Evolutionary conservation across 768 basidiomycete genomes (phyloP), one percentile per base, ranked within the genome.

Genomic region (Hygrophorus russula): DNA sequence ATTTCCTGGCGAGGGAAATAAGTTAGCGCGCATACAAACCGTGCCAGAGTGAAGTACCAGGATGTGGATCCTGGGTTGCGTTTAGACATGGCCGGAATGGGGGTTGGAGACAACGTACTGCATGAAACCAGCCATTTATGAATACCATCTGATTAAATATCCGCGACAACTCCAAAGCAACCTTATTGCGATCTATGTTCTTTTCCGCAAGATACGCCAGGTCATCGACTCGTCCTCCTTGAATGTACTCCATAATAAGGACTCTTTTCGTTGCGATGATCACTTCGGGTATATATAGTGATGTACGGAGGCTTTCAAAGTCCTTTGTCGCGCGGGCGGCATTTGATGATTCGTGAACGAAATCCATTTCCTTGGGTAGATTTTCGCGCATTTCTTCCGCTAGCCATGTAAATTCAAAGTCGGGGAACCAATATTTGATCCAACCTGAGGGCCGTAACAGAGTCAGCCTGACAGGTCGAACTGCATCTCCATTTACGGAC

Each of bases 101-200:
- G 34, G 39, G 15, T 33, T 10, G 14, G 31, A 6, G n/a, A 12
- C 13, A 1, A 63, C 81, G 59, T 55, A 85, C 84, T 32, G 79
- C 82, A 64, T 83, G 82, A 58, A 86, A 86, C 77, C 82, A 91
- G 13, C 93, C 93, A 57, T 94, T 88, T 34, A 96, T 58, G 55
- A 97, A 94, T 9, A 98, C 89, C 96, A 98, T 97, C 55, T 78
- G 81, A 39, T 77, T 84, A 57, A 97, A 97, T 54, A 99, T 94
- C 50, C 83, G 66, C 2, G 84, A 79, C 15, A 99, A 70, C 61
- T 98, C 92, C 42, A 94, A 65, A 1, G 91, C 81, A 35, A 99
- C 93, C 58, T 82, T 83, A 57, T 98, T 99, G 42, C 94, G 71
- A 60, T 99, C 90, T 49, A 99, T 97, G 36, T 75, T 70, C 48